Evolutionary conservation across 345 rosid genomes (phyloP).

Genomic region (Salix koriyanagi): DNA sequence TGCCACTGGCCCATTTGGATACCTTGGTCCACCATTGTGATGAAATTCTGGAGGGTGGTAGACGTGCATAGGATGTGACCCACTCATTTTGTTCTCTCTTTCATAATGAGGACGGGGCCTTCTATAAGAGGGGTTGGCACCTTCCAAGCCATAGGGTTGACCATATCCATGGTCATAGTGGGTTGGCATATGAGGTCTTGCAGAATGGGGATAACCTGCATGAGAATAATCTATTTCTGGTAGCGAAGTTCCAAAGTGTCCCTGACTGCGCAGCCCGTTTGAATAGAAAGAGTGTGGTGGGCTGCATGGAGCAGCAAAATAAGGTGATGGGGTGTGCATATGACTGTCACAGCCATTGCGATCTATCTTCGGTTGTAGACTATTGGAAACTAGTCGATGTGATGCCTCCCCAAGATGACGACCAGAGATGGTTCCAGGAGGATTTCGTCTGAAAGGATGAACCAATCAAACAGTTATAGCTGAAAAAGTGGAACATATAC

Average conservation of each 20-base stretch:
- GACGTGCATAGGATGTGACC: constrained; percentile 18
- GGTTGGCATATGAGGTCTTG: constrained; percentile 10
- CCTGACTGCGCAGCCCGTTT: constrained; percentile 18
- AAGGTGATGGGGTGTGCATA: constrained; percentile 27
- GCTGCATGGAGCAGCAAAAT: constrained; percentile 23
- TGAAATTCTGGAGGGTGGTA: constrained; percentile 14
- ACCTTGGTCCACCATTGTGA: constrained; percentile 31
- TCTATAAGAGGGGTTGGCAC: constrained; percentile 5
- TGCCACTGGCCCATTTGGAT: constrained; percentile 15
- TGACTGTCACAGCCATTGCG: constrained; percentile 26
- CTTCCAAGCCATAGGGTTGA: constrained; percentile 10
- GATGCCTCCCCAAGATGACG: constrained; percentile 69
- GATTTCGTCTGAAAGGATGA: constrained; percentile 57
- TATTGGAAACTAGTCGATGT: constrained; percentile 59
- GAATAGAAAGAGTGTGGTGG: constrained; percentile 27
- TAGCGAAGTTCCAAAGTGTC: constrained; percentile 14
- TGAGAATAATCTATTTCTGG: constrained; percentile 22
- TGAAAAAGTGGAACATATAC: background rate
- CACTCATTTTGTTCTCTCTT: constrained; percentile 19
- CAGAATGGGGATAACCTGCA: constrained; percentile 4
- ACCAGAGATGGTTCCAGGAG: constrained; percentile 49
- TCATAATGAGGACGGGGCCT: constrained; percentile 24
- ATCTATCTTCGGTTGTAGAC: constrained; percentile 44
- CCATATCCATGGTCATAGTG: constrained; percentile 20
- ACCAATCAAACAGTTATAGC: background rate